Conservation (phyloP, 164 flowering plant genomes). For the Amborella trichopoda region DNA sequence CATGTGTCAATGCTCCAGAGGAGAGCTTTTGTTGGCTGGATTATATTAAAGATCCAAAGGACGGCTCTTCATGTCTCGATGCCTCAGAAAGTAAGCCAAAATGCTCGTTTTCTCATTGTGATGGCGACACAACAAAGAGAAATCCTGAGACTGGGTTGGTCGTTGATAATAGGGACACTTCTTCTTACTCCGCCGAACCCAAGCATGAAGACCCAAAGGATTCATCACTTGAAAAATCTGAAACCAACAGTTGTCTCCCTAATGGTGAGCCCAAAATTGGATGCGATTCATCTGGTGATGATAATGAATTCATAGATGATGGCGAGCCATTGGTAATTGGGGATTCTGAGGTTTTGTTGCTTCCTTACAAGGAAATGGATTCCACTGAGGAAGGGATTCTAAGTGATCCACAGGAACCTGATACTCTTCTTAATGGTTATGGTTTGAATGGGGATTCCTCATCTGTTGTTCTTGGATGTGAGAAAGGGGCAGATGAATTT, state of each 20-base stretch:
- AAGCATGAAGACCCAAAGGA: neutral
- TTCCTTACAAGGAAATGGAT: slow-evolving; percentile 56
- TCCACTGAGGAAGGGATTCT: slow-evolving; percentile 12
- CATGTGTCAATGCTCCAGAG: neutral
- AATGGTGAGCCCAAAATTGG: slow-evolving; percentile 13
- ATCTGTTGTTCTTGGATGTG: slow-evolving; percentile 15
- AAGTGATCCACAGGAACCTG: neutral
- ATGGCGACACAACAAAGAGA: no score
- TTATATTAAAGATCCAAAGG: no score
- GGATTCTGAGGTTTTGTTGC: slow-evolving; percentile 46
- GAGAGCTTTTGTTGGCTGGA: slow-evolving; percentile 14
- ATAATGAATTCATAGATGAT: slow-evolving; percentile 29
- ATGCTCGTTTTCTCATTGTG: no score
- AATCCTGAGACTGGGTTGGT: neutral
- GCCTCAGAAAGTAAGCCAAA: no score
- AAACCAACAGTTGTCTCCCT: slow-evolving; percentile 1
- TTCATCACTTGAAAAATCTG: neutral
- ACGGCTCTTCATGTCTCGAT: no score
- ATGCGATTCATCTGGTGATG: slow-evolving; percentile 10
- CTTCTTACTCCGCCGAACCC: neutral
- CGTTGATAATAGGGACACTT: neutral
- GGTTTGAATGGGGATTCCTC: slow-evolving; percentile 19
- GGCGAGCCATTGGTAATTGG: slow-evolving; percentile 37
- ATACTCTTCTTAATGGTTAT: neutral
- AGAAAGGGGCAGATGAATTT: slow-evolving; percentile 42